phyloP scores from a whole-genome alignment of 352 stramenopile species.

The Phytophthora fragariaefolia region DNA sequence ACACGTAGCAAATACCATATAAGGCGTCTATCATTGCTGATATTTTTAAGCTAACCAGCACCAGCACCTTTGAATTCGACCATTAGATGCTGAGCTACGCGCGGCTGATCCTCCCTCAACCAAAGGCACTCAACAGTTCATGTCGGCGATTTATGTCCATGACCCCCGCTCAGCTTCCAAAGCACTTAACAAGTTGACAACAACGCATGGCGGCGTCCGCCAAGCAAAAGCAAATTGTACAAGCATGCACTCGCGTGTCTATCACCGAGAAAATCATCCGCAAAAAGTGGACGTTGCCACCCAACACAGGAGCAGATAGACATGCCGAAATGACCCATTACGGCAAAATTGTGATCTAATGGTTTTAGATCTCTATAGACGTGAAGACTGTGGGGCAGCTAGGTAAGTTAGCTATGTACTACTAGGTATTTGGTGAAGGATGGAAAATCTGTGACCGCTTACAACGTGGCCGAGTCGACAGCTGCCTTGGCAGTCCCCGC shows the following conservation, averaged over 20 bases:
- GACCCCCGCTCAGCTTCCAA: neutral
- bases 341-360: slow-evolving; percentile 1
- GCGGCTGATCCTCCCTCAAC: too few relatives aligned
- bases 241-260: slow-evolving; percentile 18
- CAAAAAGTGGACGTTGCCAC: neutral
- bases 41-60: too few relatives aligned
- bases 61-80: too few relatives aligned
- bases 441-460: slow-evolving; percentile 11
- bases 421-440: neutral
- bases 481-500: neutral
- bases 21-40: too few relatives aligned
- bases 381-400: slow-evolving; percentile 5
- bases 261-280: neutral
- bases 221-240: slow-evolving; percentile 9
- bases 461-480: slow-evolving; percentile 1
- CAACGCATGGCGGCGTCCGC: neutral
- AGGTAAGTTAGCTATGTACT: slow-evolving; percentile 26
- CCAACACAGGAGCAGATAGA: neutral
- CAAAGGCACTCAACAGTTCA: slow-evolving; percentile 16
- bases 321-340: slow-evolving; percentile 11
- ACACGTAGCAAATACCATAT: too few relatives aligned
- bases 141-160: slow-evolving; percentile 15
- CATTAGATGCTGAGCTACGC: neutral
- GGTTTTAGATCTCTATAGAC: slow-evolving; percentile 8
- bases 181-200: too few relatives aligned